A percentile compares a stretch with the other conserved stretches of the same genome.
Evolutionary conservation across 768 basidiomycete species (phyloP).

Genomic region (Agaricus blazei): DNA sequence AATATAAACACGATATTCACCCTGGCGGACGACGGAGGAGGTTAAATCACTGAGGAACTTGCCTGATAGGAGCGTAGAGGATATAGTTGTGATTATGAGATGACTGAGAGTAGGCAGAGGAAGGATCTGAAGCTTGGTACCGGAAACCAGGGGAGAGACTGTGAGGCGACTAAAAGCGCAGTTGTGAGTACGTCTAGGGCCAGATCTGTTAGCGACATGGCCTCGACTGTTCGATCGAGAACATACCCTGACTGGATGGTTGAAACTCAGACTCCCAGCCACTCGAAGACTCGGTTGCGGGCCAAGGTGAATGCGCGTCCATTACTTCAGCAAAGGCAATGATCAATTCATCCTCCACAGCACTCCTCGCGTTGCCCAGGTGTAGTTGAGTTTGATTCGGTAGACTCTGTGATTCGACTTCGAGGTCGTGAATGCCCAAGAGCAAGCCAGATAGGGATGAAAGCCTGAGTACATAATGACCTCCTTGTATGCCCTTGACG

Average conservation of each 20-base stretch:
- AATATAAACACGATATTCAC: conserved; percentile 24
- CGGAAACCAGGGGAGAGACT: conserved; percentile 49
- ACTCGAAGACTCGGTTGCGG: conserved; percentile 19
- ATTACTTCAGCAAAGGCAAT: conserved; percentile 72
- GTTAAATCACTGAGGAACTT: conserved; percentile 42
- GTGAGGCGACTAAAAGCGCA: conserved; percentile 54
- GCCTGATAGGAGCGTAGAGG: conserved; percentile 52
- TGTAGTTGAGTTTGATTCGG: conserved; percentile 7
- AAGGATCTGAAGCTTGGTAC: conserved; percentile 52
- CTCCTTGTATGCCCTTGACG: conserved; percentile 59
- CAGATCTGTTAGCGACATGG: neutral
- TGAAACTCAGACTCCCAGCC: conserved; percentile 71
- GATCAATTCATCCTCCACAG: conserved; percentile 61
- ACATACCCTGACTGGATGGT: conserved; percentile 41
- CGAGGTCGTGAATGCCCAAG: conserved; percentile 56
- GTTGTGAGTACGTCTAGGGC: conserved; percentile 39
- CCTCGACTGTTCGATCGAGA: conserved; percentile 2
- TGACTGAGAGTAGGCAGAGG: conserved; percentile 43
- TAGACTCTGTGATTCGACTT: conserved; percentile 20
- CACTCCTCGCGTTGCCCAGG: conserved; percentile 25
- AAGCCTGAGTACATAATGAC: conserved; percentile 55
- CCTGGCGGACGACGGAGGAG: conserved; percentile 23
- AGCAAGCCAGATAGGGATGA: conserved; percentile 62
- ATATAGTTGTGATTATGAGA: conserved; percentile 40
- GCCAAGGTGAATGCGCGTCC: conserved; percentile 43